Percentiles rank a stretch among this genome's conserved stretches.
These are phyloP conservation scores for Epichloe glyceriae DNA, from an alignment of 2,329 filamentous ascomycete species.

Conservation along the genomic window DNA sequence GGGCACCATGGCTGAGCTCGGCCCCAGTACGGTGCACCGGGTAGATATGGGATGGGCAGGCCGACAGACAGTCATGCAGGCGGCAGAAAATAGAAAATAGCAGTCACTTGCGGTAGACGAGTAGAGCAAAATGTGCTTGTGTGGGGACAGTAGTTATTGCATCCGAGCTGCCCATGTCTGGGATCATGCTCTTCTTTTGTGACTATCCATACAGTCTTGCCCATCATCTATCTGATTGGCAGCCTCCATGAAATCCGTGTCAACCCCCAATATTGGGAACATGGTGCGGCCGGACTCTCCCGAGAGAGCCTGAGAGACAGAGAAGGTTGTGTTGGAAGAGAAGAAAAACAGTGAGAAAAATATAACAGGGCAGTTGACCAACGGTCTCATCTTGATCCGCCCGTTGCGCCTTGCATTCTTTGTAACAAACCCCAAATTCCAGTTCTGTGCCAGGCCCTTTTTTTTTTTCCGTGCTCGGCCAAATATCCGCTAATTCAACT, in stretches of 20 bases:
- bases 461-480: constrained; percentile 1
- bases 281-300: background rate
- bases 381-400: background rate
- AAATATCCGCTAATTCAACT: constrained; percentile 14
- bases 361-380: background rate
- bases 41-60: too few relatives aligned
- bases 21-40: too few relatives aligned
- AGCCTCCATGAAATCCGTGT: background rate
- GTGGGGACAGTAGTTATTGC: background rate
- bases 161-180: background rate
- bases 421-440: constrained; percentile 4
- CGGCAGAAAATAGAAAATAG: too few relatives aligned
- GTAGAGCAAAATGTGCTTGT: background rate
- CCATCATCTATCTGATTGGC: constrained; percentile 6
- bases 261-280: background rate
- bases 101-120: background rate
- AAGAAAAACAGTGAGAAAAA: background rate
- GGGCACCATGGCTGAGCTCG: too few relatives aligned
- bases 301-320: background rate
- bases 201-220: background rate
- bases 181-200: background rate
- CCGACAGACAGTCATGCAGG: too few relatives aligned
- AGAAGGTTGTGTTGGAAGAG: too few relatives aligned
- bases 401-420: constrained; percentile 1
- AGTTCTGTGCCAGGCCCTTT: constrained; percentile 4